Evolutionary conservation across 1,139 yeast genomes (phyloP).

Genomic region (Yamadazyma trypodendri): DNA sequence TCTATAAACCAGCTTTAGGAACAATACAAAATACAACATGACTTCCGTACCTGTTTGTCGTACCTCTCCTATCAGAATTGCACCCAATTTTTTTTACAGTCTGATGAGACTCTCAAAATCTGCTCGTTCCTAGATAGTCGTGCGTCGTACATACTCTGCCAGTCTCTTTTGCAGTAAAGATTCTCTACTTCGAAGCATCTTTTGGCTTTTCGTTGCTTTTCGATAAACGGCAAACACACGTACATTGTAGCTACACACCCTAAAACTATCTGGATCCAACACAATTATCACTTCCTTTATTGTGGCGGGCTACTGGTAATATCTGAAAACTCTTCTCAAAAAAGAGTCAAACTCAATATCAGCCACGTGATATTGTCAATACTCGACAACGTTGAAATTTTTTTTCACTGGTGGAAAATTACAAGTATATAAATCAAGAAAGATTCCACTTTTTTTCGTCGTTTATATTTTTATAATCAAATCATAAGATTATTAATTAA

Average conservation of each 20-base stretch:
- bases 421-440: slow-evolving; percentile 4
- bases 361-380: slow-evolving; percentile 12
- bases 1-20: too few species aligned
- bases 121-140: too few species aligned
- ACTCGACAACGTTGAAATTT: slow-evolving; percentile 4
- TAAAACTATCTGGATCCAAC: background rate
- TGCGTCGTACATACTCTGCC: too few species aligned
- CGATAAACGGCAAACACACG: too few species aligned
- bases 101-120: background rate
- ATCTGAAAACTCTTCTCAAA: background rate
- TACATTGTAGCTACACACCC: too few species aligned
- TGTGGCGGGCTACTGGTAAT: slow-evolving; percentile 4
- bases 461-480: slow-evolving; percentile 1
- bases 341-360: background rate
- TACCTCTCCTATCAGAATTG: too few species aligned
- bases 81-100: background rate
- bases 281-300: too few species aligned
- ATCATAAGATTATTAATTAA: slow-evolving; percentile 1
- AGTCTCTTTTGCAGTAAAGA: too few species aligned
- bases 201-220: too few species aligned
- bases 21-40: too few species aligned
- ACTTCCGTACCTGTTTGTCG: too few species aligned
- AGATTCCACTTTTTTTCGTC: slow-evolving; percentile 5
- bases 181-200: too few species aligned
- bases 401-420: slow-evolving; percentile 1